These are phyloP conservation scores for Talaromyces liani DNA, from an alignment of 495 filamentous ascomycete species.

Conservation along the genomic window DNA sequence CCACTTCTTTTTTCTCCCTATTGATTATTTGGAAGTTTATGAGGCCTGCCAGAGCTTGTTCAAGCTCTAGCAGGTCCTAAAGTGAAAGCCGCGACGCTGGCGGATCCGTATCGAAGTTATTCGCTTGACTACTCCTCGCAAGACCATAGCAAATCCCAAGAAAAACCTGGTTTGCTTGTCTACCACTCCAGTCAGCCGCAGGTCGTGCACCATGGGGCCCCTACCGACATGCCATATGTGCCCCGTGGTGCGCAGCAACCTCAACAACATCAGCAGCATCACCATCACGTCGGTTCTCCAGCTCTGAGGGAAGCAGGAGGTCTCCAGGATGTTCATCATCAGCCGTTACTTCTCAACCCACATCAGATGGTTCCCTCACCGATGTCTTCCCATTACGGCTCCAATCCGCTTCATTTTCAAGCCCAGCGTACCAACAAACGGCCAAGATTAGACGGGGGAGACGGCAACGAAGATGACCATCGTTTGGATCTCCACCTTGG, in stretches of 20 bases:
- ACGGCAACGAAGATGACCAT: constrained; percentile 18
- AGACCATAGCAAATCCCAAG: constrained; percentile 26
- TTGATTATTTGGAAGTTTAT: background rate
- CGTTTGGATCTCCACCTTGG: constrained; percentile 18
- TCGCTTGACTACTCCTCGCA: constrained; percentile 30
- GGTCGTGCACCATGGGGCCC: constrained; percentile 21
- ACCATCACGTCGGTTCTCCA: constrained; percentile 21
- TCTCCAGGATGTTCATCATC: constrained; percentile 20
- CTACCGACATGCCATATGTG: constrained; percentile 23
- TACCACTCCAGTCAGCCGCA: constrained; percentile 26
- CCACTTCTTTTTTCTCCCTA: background rate
- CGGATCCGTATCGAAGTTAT: constrained; percentile 36
- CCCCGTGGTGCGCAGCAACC: constrained; percentile 22
- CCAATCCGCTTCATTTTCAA: constrained; percentile 23
- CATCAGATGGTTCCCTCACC: constrained; percentile 30
- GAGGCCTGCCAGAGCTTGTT: constrained; percentile 29
- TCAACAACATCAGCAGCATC: constrained; percentile 13
- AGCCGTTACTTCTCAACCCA: constrained; percentile 19
- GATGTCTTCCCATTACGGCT: constrained; percentile 22
- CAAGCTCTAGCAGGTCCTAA: constrained; percentile 30
- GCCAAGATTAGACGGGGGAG: constrained; percentile 18
- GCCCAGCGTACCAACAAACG: constrained; percentile 27
- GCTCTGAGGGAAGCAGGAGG: constrained; percentile 21
- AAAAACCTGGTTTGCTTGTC: constrained; percentile 26
- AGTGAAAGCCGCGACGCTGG: constrained; percentile 38